phyloP scores from a whole-genome alignment of 257 asterid species.

The Fraxinus pennsylvanica region DNA sequence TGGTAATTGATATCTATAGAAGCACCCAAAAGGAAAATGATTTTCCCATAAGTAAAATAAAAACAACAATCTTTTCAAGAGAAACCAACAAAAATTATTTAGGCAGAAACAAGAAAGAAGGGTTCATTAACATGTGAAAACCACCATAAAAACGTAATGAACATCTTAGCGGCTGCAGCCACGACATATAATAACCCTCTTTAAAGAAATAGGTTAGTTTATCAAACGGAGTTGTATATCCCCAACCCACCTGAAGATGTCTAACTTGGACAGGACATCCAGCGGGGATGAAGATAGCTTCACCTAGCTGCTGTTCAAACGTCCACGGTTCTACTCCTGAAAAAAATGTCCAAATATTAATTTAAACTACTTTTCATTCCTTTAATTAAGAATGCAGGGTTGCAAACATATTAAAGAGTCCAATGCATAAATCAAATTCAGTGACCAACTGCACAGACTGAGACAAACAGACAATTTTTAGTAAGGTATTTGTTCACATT shows the following conservation, averaged over 20 bases:
- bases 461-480: background rate
- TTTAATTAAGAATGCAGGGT: background rate
- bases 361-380: background rate
- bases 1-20: background rate
- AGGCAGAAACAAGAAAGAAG: background rate
- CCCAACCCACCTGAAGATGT: slow-evolving; percentile 76
- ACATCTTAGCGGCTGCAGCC: slow-evolving; percentile 3
- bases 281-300: slow-evolving; percentile 86
- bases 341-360: slow-evolving; percentile 7
- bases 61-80: background rate
- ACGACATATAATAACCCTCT: background rate
- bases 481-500: background rate
- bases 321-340: slow-evolving; percentile 97
- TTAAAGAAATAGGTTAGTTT: slow-evolving; percentile 12
- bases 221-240: background rate
- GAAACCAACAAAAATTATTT: background rate
- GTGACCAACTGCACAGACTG: background rate
- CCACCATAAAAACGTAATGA: background rate
- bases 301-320: slow-evolving; percentile 82
- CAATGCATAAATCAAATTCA: background rate
- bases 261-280: slow-evolving; percentile 96
- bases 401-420: background rate
- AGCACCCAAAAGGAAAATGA: slow-evolving; percentile 5
- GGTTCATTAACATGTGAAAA: background rate
- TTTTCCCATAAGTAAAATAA: background rate